Conservation (phyloP, 2,329 filamentous ascomycete species). For the Monilinia laxa region DNA sequence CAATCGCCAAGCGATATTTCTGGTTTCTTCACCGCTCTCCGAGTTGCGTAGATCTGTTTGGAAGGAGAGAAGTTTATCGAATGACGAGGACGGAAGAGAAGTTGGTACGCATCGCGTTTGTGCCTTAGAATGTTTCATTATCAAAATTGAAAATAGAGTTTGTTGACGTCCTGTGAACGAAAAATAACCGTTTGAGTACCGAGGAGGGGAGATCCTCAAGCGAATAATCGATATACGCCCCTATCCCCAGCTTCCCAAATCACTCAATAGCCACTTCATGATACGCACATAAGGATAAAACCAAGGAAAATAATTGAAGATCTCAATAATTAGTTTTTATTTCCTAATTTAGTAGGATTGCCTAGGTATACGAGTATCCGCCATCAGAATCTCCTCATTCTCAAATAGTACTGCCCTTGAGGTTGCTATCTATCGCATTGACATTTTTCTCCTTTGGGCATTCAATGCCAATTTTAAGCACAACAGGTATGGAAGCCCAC, state of each 20-base stretch:
- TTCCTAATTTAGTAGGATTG: conserved; percentile 6
- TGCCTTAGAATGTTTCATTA: not conserved
- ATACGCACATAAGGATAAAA: not conserved
- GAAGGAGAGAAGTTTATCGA: not conserved
- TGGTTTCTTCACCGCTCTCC: conserved; percentile 14
- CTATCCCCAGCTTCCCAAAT: not conserved
- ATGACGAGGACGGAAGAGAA: not conserved
- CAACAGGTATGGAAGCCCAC: not conserved
- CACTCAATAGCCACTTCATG: not conserved
- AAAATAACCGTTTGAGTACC: not conserved
- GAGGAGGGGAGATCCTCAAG: not conserved
- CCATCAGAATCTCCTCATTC: not conserved
- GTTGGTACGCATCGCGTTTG: not conserved
- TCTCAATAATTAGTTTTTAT: not conserved
- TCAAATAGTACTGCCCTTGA: not conserved
- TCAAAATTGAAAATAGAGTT: not conserved
- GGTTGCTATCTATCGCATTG: not conserved
- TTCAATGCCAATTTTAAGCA: not conserved
- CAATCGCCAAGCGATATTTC: conserved; percentile 14
- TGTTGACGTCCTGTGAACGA: not conserved
- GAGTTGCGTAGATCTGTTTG: conserved; percentile 10
- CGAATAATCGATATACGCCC: conserved; percentile 1
- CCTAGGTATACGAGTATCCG: not conserved
- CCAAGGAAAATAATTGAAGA: not conserved
- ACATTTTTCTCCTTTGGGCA: not conserved